Evolutionary conservation across 2,329 filamentous ascomycete species (phyloP).

Genomic region (Colletotrichum sidae): DNA sequence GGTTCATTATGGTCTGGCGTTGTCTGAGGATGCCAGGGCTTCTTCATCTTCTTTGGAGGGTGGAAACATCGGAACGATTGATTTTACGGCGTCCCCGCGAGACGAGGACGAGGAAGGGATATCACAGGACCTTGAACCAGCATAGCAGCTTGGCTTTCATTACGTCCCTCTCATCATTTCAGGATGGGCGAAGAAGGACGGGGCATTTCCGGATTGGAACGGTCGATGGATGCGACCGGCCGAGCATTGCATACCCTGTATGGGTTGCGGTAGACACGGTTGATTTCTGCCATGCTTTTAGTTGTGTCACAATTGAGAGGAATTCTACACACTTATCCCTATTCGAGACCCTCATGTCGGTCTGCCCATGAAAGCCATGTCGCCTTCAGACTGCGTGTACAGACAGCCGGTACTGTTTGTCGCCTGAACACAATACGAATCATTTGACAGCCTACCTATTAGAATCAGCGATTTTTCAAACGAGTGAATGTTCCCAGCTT

Average conservation of each 20-base stretch:
- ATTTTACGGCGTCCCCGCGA: conserved; percentile 6
- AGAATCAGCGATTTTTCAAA: too few species aligned
- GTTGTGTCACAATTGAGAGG: conserved; percentile 10
- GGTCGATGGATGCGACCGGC: conserved; percentile 13
- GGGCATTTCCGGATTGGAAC: conserved; percentile 2
- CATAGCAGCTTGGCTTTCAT: conserved; percentile 36
- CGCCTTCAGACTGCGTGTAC: too few species aligned
- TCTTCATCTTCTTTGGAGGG: background rate
- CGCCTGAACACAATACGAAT: too few species aligned
- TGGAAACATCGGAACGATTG: background rate
- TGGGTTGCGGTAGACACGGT: conserved; percentile 13
- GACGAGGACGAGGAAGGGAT: conserved; percentile 27
- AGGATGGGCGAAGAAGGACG: conserved; percentile 1
- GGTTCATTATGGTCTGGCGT: conserved; percentile 6
- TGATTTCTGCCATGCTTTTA: conserved; percentile 12
- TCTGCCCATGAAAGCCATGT: too few species aligned
- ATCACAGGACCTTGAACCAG: conserved; percentile 34
- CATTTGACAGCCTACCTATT: too few species aligned
- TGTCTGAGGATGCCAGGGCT: background rate
- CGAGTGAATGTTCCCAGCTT: too few species aligned
- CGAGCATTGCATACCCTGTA: conserved; percentile 12
- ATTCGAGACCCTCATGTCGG: too few species aligned
- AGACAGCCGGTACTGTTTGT: too few species aligned
- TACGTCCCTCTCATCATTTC: conserved; percentile 19
- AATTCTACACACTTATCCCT: background rate